A percentile compares a stretch with the other conserved stretches of the same genome.
phyloP scores from a whole-genome alignment of 371 early-diverging fungal genomes.

The Rhizopus arrhizus region DNA sequence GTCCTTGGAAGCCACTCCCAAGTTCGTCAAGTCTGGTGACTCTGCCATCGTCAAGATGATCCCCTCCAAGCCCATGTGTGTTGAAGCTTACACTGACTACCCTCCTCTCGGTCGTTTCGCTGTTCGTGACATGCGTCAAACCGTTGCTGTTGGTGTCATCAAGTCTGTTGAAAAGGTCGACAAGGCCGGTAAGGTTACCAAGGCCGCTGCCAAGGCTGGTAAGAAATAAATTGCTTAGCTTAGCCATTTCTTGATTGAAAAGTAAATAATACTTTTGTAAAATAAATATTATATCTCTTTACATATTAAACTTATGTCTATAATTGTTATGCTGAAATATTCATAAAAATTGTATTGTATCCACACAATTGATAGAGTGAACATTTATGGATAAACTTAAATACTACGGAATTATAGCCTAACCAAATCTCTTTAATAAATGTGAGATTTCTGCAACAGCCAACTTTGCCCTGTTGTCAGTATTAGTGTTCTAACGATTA shows the following conservation, averaged over 20 bases:
- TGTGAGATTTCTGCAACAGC: too few relatives aligned
- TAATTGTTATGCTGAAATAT: too few relatives aligned
- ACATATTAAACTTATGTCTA: too few relatives aligned
- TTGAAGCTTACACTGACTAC: conserved; percentile 88
- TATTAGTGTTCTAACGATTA: too few relatives aligned
- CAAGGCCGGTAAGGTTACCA: conserved; percentile 61
- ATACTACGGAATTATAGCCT: too few relatives aligned
- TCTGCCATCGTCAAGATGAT: conserved; percentile 91
- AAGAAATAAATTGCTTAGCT: conserved; percentile 63
- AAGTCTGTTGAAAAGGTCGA: conserved; percentile 85
- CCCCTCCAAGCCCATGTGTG: conserved; percentile 94
- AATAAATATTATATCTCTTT: neutral
- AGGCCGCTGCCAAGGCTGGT: conserved; percentile 62
- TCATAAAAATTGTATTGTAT: too few relatives aligned
- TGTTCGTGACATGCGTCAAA: conserved; percentile 94
- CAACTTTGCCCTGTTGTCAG: too few relatives aligned
- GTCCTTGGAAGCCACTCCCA: conserved; percentile 62
- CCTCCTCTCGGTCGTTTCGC: conserved; percentile 95
- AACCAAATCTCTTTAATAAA: too few relatives aligned
- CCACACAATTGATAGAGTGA: too few relatives aligned
- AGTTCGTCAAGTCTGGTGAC: conserved; percentile 92
- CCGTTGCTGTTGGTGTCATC: conserved; percentile 92
- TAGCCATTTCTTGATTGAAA: neutral
- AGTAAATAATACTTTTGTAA: neutral
- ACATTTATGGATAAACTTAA: too few relatives aligned